Percentiles rank a stretch among this genome's conserved stretches.
These are phyloP conservation scores for Dentipellis fragilis DNA, from an alignment of 768 basidiomycete genomes.

Conservation along the genomic window DNA sequence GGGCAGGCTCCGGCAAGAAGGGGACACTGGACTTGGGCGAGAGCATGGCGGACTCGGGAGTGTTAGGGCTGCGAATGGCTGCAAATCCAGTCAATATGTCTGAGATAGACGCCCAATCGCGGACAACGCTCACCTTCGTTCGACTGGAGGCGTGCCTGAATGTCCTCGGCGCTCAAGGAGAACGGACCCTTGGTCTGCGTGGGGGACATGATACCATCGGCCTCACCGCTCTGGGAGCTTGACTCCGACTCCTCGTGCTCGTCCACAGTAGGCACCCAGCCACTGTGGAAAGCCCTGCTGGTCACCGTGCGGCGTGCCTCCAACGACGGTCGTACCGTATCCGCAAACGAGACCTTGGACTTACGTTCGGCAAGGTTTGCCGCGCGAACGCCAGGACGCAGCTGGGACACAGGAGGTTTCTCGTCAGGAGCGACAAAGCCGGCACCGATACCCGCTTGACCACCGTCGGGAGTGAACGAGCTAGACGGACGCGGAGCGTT, in stretches of 20 bases:
- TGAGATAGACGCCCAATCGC: slow-evolving; percentile 30
- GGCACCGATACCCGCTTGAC: slow-evolving; percentile 32
- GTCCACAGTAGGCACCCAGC: slow-evolving; percentile 33
- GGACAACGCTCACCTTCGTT: slow-evolving; percentile 24
- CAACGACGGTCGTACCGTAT: slow-evolving; percentile 38
- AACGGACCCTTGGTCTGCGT: slow-evolving; percentile 33
- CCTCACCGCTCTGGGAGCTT: slow-evolving; percentile 3
- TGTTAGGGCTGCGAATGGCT: slow-evolving; percentile 63
- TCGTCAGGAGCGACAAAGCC: slow-evolving; percentile 13
- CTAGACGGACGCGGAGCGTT: slow-evolving; percentile 40
- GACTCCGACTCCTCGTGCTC: slow-evolving; percentile 18
- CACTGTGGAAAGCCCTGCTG: slow-evolving; percentile 34
- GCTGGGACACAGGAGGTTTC: slow-evolving; percentile 27
- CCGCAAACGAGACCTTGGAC: slow-evolving; percentile 63
- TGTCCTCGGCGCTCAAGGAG: slow-evolving; percentile 49
- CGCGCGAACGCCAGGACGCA: slow-evolving; percentile 47
- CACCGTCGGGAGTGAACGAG: slow-evolving; percentile 34
- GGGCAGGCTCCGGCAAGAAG: slow-evolving; percentile 21
- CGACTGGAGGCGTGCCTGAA: slow-evolving; percentile 39
- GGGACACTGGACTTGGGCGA: slow-evolving; percentile 16
- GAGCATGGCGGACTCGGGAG: slow-evolving; percentile 35
- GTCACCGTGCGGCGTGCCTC: slow-evolving; percentile 32
- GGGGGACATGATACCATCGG: slow-evolving; percentile 28
- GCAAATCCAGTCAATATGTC: slow-evolving; percentile 1
- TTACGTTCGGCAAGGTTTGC: slow-evolving; percentile 30